Conservation (phyloP, 768 basidiomycete species). For the Auriscalpium vulgare region DNA sequence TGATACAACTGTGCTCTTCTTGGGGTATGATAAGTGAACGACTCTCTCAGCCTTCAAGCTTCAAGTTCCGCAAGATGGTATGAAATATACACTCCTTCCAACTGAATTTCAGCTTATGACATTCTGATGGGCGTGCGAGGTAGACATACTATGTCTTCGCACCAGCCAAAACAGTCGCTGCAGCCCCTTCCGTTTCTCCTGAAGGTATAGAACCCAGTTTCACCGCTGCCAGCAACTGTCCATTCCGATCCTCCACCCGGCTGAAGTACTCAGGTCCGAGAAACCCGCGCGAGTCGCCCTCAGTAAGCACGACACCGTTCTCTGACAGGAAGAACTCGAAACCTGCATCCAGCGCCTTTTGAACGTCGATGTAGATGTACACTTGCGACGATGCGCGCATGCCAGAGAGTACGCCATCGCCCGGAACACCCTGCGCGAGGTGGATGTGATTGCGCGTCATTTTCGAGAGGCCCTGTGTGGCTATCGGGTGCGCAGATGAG, state of each 20-base stretch:
- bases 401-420: conserved; percentile 67
- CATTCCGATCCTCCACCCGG: conserved; percentile 50
- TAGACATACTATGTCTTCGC: no score
- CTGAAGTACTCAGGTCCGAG: conserved; percentile 58
- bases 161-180: no score
- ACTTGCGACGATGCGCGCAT: conserved; percentile 76
- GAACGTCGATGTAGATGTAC: conserved; percentile 74
- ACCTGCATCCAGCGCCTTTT: conserved; percentile 59
- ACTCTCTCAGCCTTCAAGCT: no score
- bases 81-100: no score
- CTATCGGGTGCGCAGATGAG: conserved; percentile 29
- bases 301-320: conserved; percentile 86
- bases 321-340: conserved; percentile 70
- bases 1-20: no score
- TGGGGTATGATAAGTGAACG: no score
- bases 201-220: no score
- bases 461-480: conserved; percentile 61
- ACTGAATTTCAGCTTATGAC: no score
- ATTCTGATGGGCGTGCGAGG: no score
- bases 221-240: background rate
- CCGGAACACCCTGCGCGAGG: conserved; percentile 70
- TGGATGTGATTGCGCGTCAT: conserved; percentile 94
- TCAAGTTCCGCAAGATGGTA: no score
- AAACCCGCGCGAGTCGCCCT: conserved; percentile 60
- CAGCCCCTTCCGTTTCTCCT: no score